phyloP scores from a whole-genome alignment of 805 yeast species.

The Saccharomycopsis malanga region DNA sequence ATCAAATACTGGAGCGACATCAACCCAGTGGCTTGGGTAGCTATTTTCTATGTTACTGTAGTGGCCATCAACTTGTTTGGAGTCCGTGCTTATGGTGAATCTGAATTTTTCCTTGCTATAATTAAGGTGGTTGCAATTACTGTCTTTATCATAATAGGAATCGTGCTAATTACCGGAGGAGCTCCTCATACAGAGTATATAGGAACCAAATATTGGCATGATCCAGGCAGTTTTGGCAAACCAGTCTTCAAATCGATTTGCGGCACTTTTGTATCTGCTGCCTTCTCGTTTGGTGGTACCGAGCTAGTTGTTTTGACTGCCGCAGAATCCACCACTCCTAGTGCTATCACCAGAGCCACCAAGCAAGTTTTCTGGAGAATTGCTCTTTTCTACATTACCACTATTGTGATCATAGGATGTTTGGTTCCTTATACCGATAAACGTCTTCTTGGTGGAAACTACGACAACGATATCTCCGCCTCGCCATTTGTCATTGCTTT shows the following conservation, averaged over 20 bases:
- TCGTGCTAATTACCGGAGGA: constrained; percentile 41
- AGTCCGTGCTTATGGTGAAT: constrained; percentile 47
- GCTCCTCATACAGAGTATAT: constrained; percentile 36
- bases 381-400: constrained; percentile 40
- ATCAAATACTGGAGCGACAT: constrained; percentile 43
- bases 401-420: constrained; percentile 42
- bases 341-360: constrained; percentile 51
- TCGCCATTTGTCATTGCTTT: constrained; percentile 66
- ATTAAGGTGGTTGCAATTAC: constrained; percentile 42
- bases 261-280: constrained; percentile 46
- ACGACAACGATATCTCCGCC: constrained; percentile 39
- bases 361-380: constrained; percentile 52
- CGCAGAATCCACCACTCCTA: constrained; percentile 45
- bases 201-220: constrained; percentile 39
- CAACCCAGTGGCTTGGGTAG: constrained; percentile 43
- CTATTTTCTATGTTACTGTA: constrained; percentile 42
- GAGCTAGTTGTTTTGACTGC: constrained; percentile 54
- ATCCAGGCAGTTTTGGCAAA: constrained; percentile 35
- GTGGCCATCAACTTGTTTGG: constrained; percentile 45
- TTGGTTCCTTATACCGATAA: constrained; percentile 45
- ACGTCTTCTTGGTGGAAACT: constrained; percentile 36
- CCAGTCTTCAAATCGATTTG: constrained; percentile 50
- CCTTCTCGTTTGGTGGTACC: constrained; percentile 55
- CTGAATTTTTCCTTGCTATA: constrained; percentile 43
- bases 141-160: constrained; percentile 49